Conservation (phyloP, 352 stramenopile species). For the Pythium aphanidermatum region DNA sequence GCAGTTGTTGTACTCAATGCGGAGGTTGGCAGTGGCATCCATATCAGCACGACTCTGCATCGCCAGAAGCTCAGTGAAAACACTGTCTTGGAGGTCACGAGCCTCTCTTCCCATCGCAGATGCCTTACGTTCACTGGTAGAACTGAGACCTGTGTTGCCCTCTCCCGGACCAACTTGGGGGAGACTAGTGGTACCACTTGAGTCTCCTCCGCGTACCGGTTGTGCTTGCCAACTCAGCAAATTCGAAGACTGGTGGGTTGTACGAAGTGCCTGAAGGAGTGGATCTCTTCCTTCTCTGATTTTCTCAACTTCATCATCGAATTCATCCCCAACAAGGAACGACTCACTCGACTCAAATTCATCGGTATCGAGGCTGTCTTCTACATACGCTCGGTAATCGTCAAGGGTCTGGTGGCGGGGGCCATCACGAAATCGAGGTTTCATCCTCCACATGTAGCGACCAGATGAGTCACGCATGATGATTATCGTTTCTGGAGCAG, state of each 20-base stretch:
- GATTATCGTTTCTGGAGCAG: conserved; percentile 48
- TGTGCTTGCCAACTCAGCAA: conserved; percentile 68
- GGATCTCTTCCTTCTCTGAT: conserved; percentile 39
- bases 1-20: conserved; percentile 9
- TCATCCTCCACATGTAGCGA: conserved; percentile 73
- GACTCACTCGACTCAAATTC: conserved; percentile 13
- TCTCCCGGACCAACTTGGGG: conserved; percentile 42
- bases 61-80: conserved; percentile 62
- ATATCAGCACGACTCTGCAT: conserved; percentile 53
- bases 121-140: conserved; percentile 54
- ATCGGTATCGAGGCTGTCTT: conserved; percentile 12
- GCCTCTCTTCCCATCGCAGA: conserved; percentile 38
- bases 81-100: conserved; percentile 47
- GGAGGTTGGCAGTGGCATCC: conserved; percentile 12
- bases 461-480: conserved; percentile 77
- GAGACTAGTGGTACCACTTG: conserved; percentile 12
- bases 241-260: conserved; percentile 45
- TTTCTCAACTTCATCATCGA: conserved; percentile 23
- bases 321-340: conserved; percentile 10
- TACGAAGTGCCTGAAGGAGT: conserved; percentile 54
- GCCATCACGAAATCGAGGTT: conserved; percentile 55
- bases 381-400: conserved; percentile 49
- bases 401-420: conserved; percentile 42
- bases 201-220: conserved; percentile 10
- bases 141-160: conserved; percentile 70